Percentiles rank a stretch among this genome's conserved stretches.
phyloP scores from a whole-genome alignment of 129 eudicot species.

The Silybum marianum region DNA sequence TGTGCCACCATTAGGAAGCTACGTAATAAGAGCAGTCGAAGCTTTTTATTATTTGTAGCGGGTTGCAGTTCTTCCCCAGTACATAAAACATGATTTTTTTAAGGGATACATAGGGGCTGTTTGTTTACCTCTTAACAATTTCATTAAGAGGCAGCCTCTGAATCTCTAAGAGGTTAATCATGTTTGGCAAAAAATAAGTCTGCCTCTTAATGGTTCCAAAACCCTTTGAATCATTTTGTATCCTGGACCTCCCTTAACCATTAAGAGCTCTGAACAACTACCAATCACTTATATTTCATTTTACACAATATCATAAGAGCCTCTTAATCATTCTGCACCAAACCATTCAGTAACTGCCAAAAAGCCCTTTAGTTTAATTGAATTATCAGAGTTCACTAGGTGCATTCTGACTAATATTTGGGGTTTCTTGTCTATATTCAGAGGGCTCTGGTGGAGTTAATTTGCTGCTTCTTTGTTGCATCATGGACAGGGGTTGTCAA shows the following conservation, averaged over 20 bases:
- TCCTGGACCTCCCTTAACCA: no score
- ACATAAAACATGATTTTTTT: not conserved
- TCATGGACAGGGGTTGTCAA: conserved; percentile 99
- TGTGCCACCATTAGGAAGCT: not conserved
- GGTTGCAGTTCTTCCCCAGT: not conserved
- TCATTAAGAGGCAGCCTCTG: no score
- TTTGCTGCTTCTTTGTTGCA: conserved; percentile 97
- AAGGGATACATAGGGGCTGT: not conserved
- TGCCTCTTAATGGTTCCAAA: no score
- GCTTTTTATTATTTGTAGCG: not conserved
- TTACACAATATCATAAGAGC: no score
- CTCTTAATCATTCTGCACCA: no score
- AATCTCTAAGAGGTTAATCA: no score
- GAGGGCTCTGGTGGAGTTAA: conserved; percentile 90
- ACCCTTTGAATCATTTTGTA: no score
- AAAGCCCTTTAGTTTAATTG: not conserved
- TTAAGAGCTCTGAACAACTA: no score
- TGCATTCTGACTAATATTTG: not conserved
- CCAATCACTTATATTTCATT: no score
- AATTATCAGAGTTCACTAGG: not conserved
- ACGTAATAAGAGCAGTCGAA: not conserved
- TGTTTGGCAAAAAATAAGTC: no score
- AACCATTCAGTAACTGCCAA: no score
- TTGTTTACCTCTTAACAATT: no score
- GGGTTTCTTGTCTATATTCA: conserved; percentile 22